phyloP scores from a whole-genome alignment of 257 asterid species.

The Salvia miltiorrhiza region DNA sequence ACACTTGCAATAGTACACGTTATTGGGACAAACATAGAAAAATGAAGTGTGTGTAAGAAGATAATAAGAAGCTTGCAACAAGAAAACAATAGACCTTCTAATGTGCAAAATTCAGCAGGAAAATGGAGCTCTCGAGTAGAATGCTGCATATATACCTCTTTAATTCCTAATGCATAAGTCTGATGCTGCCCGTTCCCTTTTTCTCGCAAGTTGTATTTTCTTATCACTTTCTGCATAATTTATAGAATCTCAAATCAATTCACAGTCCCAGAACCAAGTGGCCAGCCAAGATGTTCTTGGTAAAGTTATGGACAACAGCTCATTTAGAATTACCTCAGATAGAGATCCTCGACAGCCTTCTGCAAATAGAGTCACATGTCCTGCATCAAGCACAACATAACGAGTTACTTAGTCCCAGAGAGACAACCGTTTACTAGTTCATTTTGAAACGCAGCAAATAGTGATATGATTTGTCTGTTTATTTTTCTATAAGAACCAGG shows the following conservation, averaged over 20 bases:
- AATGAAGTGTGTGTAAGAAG: not conserved
- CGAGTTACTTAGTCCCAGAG: constrained; percentile 7
- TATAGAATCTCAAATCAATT: constrained; percentile 13
- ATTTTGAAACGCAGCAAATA: not conserved
- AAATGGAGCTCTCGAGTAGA: constrained; percentile 13
- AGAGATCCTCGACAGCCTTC: constrained; percentile 99
- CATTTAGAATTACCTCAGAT: constrained; percentile 63
- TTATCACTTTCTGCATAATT: constrained; percentile 56
- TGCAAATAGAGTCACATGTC: constrained; percentile 72
- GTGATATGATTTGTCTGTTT: not conserved
- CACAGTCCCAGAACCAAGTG: not conserved
- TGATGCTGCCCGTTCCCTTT: constrained; percentile 94
- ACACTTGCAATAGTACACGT: not conserved
- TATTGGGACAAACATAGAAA: not conserved
- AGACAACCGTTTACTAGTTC: constrained; percentile 12
- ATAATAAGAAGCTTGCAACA: constrained; percentile 15
- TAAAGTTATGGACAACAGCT: constrained; percentile 9
- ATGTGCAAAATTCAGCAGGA: not conserved
- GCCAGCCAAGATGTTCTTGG: constrained; percentile 9
- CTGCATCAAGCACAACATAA: constrained; percentile 45
- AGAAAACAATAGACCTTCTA: constrained; percentile 1
- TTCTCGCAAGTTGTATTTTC: constrained; percentile 70
- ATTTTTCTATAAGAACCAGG: not conserved
- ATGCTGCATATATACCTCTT: constrained; percentile 63
- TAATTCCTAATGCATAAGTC: constrained; percentile 95